Percentiles rank a stretch among this genome's conserved stretches.
Conservation (phyloP, 441 rosid genomes). For the Geranium incanum region DNA sequence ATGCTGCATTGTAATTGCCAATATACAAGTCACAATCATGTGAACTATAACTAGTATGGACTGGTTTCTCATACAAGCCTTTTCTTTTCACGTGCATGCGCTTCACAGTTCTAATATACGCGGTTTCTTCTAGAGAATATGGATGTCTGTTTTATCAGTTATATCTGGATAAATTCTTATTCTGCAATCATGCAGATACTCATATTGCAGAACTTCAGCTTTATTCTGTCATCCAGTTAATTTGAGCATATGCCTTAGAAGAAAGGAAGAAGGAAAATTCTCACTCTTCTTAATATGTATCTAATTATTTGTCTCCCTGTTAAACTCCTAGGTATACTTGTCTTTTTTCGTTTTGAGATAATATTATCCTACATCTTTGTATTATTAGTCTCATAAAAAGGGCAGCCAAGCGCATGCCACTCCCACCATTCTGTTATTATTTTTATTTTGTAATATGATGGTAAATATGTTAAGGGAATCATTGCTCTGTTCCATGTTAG, state of each 20-base stretch:
- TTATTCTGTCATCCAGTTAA: background rate
- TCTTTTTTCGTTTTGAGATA: background rate
- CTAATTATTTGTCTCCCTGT: background rate
- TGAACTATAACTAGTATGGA: background rate
- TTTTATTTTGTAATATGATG: background rate
- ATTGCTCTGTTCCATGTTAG: constrained; percentile 4
- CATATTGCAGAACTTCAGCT: background rate
- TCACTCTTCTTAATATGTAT: background rate
- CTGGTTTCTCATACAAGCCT: no score
- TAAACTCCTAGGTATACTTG: background rate
- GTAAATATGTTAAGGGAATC: background rate
- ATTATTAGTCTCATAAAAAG: background rate
- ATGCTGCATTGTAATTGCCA: background rate
- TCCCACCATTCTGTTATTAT: background rate
- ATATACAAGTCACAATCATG: background rate
- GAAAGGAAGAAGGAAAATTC: background rate
- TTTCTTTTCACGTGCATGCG: no score
- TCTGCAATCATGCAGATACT: background rate
- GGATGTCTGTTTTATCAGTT: background rate
- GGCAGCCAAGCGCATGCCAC: background rate
- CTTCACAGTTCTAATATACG: no score
- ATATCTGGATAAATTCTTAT: background rate
- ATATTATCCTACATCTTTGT: background rate
- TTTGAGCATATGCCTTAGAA: no score
- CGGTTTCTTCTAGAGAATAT: background rate